Percentiles rank a stretch among this genome's conserved stretches.
Conservation (phyloP, 805 yeast genomes). For the Candida glaebosa region DNA sequence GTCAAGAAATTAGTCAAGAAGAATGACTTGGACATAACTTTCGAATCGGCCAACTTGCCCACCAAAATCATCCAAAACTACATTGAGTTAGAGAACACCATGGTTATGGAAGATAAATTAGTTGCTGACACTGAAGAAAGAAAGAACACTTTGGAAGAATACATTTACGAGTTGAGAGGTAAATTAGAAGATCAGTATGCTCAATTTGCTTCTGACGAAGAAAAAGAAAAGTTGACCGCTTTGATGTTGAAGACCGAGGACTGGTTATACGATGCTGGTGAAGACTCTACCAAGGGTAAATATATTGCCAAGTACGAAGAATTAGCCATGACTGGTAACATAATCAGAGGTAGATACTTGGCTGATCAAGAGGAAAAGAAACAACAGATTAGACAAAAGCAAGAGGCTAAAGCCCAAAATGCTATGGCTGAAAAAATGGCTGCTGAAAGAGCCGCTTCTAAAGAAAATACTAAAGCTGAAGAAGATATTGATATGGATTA, state of each 20-base stretch:
- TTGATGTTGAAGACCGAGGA: conserved; percentile 87
- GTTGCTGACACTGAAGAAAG: conserved; percentile 98
- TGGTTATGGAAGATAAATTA: conserved; percentile 88
- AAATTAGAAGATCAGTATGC: conserved; percentile 90
- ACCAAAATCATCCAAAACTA: conserved; percentile 51
- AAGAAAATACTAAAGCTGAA: conserved; percentile 19
- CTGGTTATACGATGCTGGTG: conserved; percentile 98
- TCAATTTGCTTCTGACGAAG: conserved; percentile 85
- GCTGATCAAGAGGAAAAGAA: conserved; percentile 94
- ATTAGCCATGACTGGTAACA: conserved; percentile 89
- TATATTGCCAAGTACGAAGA: conserved; percentile 98
- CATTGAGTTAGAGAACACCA: conserved; percentile 79
- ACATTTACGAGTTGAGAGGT: conserved; percentile 95
- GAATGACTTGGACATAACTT: conserved; percentile 64
- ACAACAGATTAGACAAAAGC: conserved; percentile 81
- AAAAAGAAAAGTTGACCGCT: conserved; percentile 72
- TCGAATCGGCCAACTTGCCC: conserved; percentile 61
- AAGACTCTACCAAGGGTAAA: conserved; percentile 92
- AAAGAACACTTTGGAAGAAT: conserved; percentile 97
- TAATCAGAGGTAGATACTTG: conserved; percentile 91
- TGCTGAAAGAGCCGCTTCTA: conserved; percentile 52
- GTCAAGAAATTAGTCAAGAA: conserved; percentile 94
- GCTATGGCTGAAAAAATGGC: conserved; percentile 81
- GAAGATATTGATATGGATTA: conserved; percentile 34
- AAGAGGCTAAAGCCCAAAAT: conserved; percentile 81